These are phyloP conservation scores for Colletotrichum sp. DNA, from an alignment of 2,329 filamentous ascomycete genomes.

Conservation along the genomic window DNA sequence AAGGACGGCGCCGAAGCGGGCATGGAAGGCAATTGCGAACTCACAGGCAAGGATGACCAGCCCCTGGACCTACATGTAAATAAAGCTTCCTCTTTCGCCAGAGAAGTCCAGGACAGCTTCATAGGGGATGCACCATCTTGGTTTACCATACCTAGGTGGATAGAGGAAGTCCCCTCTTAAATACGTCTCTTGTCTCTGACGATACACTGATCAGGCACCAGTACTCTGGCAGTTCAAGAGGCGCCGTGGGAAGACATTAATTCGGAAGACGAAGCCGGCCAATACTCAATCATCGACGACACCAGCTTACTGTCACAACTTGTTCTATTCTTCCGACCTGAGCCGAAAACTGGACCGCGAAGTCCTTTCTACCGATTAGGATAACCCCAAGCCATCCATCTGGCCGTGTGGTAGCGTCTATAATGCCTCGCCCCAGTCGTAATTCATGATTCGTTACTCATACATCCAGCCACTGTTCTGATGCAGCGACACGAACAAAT, in stretches of 20 bases:
- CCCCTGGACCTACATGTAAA: background rate
- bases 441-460: background rate
- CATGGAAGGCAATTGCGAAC: accelerated
- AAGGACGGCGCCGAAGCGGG: background rate
- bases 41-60: accelerated
- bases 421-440: background rate
- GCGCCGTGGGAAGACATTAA: background rate
- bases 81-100: background rate
- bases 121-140: background rate
- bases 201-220: background rate
- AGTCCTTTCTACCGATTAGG: background rate
- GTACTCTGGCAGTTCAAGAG: background rate
- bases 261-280: background rate
- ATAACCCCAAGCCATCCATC: background rate
- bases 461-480: background rate
- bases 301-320: background rate
- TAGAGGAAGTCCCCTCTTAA: background rate
- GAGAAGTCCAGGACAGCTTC: accelerated
- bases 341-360: background rate
- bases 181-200: background rate
- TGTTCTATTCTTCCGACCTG: background rate
- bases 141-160: accelerated
- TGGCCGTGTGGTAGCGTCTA: background rate
- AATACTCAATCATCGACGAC: background rate
- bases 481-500: no score